Evolutionary conservation across 768 basidiomycete species (phyloP), one percentile per base, ranked within the genome.

Genomic region (Suillus brevipes): DNA sequence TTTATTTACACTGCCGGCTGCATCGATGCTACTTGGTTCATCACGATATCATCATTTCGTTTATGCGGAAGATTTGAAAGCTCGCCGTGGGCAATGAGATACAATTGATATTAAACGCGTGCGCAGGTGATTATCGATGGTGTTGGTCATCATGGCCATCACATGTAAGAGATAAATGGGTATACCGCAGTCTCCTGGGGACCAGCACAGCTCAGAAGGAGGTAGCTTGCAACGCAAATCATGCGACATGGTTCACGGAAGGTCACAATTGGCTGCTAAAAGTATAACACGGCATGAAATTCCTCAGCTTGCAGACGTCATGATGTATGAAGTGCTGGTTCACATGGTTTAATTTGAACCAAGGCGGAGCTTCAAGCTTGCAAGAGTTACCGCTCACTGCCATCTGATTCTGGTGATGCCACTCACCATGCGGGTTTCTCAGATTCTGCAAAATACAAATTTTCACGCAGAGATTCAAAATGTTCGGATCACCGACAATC

Each of bases 331-430:
- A 31, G 28, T 31, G 20, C 18, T 40, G 9, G 38, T 40, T 58
- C 57, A 40, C 57, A 58, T 16, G 23, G 12, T 16, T 58, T 58
- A 28, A 58, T 40, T 40, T 58, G 57, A 25, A 18, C 18, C 9
- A 18, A 37, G 57, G 37, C 34, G 38, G 18, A 25, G 37, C 23
- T 38, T 38, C 37, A 37, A 31, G 31, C 31, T 31, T 31, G 4
- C 2, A 31, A 37, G 56, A 58, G 57, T 40, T 58, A 58, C 57
- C 57, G 40, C 57, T 58, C 57, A 58, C 37, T 28, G 57, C 57
- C 38, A 40, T 28, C 49, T 14, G 47, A 45, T 45, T 57, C 37
- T 10, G 56, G 56, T 23, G 37, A 58, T 40, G 18, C 57, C 57
- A 18, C 57, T 12, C 57, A 28, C 38, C 56, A 25, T 16, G 37